Base-by-base conservation (phyloP, 2,329 filamentous ascomycete species). In the Arthrinium puccinioides region DNA sequence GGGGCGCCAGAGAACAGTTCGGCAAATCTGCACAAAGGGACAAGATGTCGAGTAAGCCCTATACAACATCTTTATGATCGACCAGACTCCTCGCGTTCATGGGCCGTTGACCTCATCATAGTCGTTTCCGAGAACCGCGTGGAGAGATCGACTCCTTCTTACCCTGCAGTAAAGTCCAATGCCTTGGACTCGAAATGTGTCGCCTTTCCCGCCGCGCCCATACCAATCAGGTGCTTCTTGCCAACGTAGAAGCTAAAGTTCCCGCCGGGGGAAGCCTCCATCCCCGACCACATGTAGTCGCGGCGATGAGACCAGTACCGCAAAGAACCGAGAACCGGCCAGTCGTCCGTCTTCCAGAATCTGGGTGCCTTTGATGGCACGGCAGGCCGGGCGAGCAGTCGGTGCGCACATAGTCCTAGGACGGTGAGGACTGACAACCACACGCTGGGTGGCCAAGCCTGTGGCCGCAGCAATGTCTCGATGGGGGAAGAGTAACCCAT, bases 231-330 rank as follows among this genome's bases (percentile, higher is more conserved):
- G 2, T 56, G 61, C 41, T 67, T 59, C 30, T 61, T 58, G 5
- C 71, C 71, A 4, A 67, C 55, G 42, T 66, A 66, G 49, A 72
- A 74, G 43, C 63, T 66, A 47, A 73, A 73, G 37, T 65, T 68
- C 6, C 68, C 68, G 1, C 61, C 64, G 10, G 51, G 41, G 1
- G 61, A 59, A 9, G 50, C 44, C 5, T 44, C 44, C 13, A 52
- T 36, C 2, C 53, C 56, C 5, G 57, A 39, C 14, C 49, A 48
- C 43, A 54, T 63, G 53, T 64, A 72, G 36, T 66, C 62, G 56
- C 58, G 60, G 38, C 68, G 57, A 14, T 49, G 37, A 2, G 61
- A 63, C 54, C 67, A 71, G 53, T 68, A 72, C 50, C 21, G 62
- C 36, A n/a, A n/a, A 1, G 63, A 49, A 2, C 69, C 68, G 3